phyloP scores from a whole-genome alignment of 805 yeast genomes.

The Nematodospora valgi region DNA sequence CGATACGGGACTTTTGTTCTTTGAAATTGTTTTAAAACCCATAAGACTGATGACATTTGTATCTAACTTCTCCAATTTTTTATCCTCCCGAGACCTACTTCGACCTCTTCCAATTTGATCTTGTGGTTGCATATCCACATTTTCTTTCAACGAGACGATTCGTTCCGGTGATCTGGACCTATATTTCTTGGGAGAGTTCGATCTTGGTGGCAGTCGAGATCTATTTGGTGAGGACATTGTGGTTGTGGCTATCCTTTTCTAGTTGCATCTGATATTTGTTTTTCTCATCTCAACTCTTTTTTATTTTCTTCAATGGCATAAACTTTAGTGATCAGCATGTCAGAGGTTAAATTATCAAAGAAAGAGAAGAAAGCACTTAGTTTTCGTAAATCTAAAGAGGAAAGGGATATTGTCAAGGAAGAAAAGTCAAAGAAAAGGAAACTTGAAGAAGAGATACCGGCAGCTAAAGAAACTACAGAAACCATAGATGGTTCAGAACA shows the following conservation, averaged over 20 bases:
- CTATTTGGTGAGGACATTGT: too few species aligned
- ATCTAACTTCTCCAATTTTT: slow-evolving; percentile 15
- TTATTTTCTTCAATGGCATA: too few species aligned
- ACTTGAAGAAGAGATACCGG: slow-evolving; percentile 21
- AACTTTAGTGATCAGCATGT: slow-evolving; percentile 1
- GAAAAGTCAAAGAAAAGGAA: slow-evolving; percentile 28
- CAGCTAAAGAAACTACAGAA: slow-evolving; percentile 23
- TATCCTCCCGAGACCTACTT: slow-evolving; percentile 21
- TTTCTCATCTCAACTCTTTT: slow-evolving; percentile 13
- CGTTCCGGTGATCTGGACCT: neutral
- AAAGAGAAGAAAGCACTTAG: slow-evolving; percentile 62
- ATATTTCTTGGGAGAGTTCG: neutral
- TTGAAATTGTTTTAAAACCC: slow-evolving; percentile 51
- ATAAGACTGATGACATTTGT: slow-evolving; percentile 42
- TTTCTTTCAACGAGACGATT: too few species aligned
- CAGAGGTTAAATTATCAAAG: slow-evolving; percentile 50
- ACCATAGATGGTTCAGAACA: slow-evolving; percentile 28
- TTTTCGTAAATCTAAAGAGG: slow-evolving; percentile 46
- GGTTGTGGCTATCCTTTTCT: too few species aligned
- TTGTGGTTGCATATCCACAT: neutral
- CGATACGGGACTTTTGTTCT: slow-evolving; percentile 2
- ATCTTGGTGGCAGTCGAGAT: slow-evolving; percentile 6
- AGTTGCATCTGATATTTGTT: slow-evolving; percentile 6
- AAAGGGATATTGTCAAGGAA: slow-evolving; percentile 32
- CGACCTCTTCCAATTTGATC: slow-evolving; percentile 23